Conservation (phyloP, 768 basidiomycete species). For the Pulveroboletus sp. region DNA sequence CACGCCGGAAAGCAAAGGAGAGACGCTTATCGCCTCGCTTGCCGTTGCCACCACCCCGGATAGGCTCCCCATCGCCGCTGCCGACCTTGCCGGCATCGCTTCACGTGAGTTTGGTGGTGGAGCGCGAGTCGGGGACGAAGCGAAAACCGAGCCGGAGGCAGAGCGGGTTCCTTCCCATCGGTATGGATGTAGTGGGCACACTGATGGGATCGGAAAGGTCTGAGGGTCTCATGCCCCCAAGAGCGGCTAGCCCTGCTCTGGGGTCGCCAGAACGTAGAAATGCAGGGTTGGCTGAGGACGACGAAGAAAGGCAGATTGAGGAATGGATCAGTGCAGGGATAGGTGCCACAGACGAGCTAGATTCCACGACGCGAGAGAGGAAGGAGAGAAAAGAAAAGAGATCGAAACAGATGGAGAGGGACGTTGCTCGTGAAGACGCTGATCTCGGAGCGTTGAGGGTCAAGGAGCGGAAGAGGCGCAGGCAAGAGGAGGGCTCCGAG, state of each 20-base stretch:
- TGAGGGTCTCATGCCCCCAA: slow-evolving; percentile 40
- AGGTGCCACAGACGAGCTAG: slow-evolving; percentile 12
- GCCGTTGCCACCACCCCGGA: slow-evolving; percentile 43
- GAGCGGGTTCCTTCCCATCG: slow-evolving; percentile 52
- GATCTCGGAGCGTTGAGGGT: slow-evolving; percentile 24
- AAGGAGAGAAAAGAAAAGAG: slow-evolving; percentile 42
- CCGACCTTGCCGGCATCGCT: slow-evolving; percentile 29
- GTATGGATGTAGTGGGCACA: slow-evolving; percentile 23
- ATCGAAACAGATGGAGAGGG: slow-evolving; percentile 17
- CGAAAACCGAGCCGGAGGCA: slow-evolving; percentile 32
- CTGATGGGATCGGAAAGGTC: slow-evolving; percentile 23
- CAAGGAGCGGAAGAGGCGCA: slow-evolving; percentile 40
- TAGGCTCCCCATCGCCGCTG: slow-evolving; percentile 36
- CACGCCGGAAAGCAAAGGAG: slow-evolving; percentile 43
- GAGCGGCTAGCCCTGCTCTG: slow-evolving; percentile 64
- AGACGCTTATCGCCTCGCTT: slow-evolving; percentile 46
- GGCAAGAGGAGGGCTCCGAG: slow-evolving; percentile 33
- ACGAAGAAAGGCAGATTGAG: slow-evolving; percentile 47
- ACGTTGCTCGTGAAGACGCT: slow-evolving; percentile 18
- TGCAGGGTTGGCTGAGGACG: slow-evolving; percentile 51
- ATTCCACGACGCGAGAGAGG: slow-evolving; percentile 26
- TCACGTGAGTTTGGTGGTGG: slow-evolving; percentile 33
- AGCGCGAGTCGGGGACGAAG: slow-evolving; percentile 29
- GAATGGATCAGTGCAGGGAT: slow-evolving; percentile 18
- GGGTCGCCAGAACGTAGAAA: slow-evolving; percentile 55